Conservation (phyloP, 2,329 filamentous ascomycete species). For the Aspergillus brunneoviolaceus region DNA sequence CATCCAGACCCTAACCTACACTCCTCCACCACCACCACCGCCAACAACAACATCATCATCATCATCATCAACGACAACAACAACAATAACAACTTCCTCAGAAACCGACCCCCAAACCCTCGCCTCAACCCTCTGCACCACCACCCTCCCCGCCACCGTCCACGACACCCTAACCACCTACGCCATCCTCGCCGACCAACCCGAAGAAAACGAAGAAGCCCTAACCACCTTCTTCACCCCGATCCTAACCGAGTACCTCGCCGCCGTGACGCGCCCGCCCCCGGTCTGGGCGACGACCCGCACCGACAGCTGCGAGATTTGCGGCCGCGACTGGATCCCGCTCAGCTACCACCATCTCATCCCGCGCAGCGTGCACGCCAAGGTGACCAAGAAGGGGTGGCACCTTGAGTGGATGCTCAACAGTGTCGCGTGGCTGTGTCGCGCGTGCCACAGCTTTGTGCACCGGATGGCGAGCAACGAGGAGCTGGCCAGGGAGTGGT, state of each 20-base stretch:
- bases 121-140: constrained; percentile 49
- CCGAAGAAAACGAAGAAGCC: not conserved
- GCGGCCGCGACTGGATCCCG: constrained; percentile 69
- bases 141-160: constrained; percentile 59
- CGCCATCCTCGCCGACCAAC: constrained; percentile 52
- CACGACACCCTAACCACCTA: constrained; percentile 69
- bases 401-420: constrained; percentile 71
- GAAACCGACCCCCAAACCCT: constrained; percentile 12
- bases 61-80: constrained; percentile 53
- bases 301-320: constrained; percentile 69
- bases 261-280: constrained; percentile 58
- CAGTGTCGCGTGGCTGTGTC: constrained; percentile 82
- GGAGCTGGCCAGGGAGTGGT: constrained; percentile 70
- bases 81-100: constrained; percentile 30
- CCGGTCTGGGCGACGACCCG: constrained; percentile 62
- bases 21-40: constrained; percentile 29
- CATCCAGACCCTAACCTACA: constrained; percentile 62
- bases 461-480: constrained; percentile 74
- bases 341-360: constrained; percentile 85
- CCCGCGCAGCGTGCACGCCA: constrained; percentile 72
- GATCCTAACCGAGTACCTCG: constrained; percentile 63
- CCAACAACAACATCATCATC: constrained; percentile 49
- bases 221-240: constrained; percentile 58
- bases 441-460: constrained; percentile 80
- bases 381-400: constrained; percentile 76